Evolutionary conservation across 768 basidiomycete genomes (phyloP), one percentile per base, ranked within the genome.

Genomic region (Pulveroboletus sp.): DNA sequence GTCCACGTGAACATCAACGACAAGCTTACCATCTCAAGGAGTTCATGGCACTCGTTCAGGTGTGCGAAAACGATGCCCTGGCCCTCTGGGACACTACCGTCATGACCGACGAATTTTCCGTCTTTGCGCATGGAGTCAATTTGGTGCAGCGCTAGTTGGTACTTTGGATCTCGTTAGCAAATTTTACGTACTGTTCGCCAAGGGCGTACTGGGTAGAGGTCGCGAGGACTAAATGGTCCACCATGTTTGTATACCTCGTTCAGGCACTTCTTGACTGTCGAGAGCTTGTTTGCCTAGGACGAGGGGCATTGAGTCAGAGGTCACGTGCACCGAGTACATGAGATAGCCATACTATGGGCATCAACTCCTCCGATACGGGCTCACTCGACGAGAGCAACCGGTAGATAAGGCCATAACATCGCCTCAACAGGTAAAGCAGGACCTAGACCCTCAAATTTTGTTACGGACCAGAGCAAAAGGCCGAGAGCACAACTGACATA

Each of bases 321-420:
- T 38, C 36, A 18, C 4, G 11, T 21, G 8, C 8, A 8, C 17
- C 39, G 18, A 47, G 36, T 2, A 46, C 33, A 18, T 0, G 32
- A 47, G 15, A 38, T 54, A 63, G 36, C 64, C 81, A 48, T 68
- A 94, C 94, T 35, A 96, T 80, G 6, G 94, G 94, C 89, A 97
- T 98, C 14, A 99, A 73, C 68, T 98, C 96, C 69, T 99, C 96
- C 0, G 93, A 95, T 3, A 99, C 93, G 0, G 96, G 96, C 70
- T 97, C 95, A 55, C 89, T 92, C 17, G 93, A 93, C 24, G 93
- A 93, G 54, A 99, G 79, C 43, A 99, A 69, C 27, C 87, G 80
- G 68, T 97, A 98, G 58, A 96, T 94, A 45, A 97, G 78, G 54
- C 95, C 95, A 67, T 98, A 94, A 73, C 96, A 99, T 64, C 95